Percentiles rank a stretch among this genome's conserved stretches.
These are phyloP conservation scores for Coemansia sp. DNA, from an alignment of 192 early-diverging fungal genomes.

Conservation along the genomic window DNA sequence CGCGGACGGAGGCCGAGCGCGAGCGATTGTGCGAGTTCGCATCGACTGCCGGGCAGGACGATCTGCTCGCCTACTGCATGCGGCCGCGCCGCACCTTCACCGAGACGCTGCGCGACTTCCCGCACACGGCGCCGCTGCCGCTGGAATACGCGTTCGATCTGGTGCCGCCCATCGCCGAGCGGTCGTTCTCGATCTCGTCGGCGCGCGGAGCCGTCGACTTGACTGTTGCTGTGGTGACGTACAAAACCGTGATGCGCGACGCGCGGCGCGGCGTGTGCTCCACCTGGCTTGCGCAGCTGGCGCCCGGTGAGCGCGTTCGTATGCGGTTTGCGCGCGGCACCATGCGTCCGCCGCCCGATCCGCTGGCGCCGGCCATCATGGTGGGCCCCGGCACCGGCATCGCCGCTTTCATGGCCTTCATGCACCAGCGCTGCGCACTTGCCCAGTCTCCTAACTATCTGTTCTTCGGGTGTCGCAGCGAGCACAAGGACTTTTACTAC, in stretches of 20 bases:
- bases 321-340: slow-evolving; percentile 66
- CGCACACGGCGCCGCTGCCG: slow-evolving; percentile 64
- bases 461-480: slow-evolving; percentile 83
- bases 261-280: slow-evolving; percentile 83
- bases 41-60: slow-evolving; percentile 77
- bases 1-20: slow-evolving; percentile 62
- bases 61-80: slow-evolving; percentile 86
- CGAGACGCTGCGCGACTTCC: slow-evolving; percentile 87
- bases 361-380: slow-evolving; percentile 65
- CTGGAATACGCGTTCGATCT: slow-evolving; percentile 81
- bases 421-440: slow-evolving; percentile 58
- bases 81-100: slow-evolving; percentile 74
- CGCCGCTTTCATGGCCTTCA: slow-evolving; percentile 85
- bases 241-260: slow-evolving; percentile 74
- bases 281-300: slow-evolving; percentile 62
- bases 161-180: slow-evolving; percentile 75
- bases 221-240: slow-evolving; percentile 83
- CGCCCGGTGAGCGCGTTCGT: slow-evolving; percentile 24
- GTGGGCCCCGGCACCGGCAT: slow-evolving; percentile 91
- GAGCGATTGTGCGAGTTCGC: slow-evolving; percentile 84
- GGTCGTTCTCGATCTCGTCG: slow-evolving; percentile 87
- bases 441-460: slow-evolving; percentile 62
- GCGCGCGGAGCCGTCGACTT: slow-evolving; percentile 63
- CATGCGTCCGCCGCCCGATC: slow-evolving; percentile 62
- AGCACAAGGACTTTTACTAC: slow-evolving; percentile 75